Conservation (phyloP, 805 yeast species). For the Helenozyma rhizophorensis region DNA sequence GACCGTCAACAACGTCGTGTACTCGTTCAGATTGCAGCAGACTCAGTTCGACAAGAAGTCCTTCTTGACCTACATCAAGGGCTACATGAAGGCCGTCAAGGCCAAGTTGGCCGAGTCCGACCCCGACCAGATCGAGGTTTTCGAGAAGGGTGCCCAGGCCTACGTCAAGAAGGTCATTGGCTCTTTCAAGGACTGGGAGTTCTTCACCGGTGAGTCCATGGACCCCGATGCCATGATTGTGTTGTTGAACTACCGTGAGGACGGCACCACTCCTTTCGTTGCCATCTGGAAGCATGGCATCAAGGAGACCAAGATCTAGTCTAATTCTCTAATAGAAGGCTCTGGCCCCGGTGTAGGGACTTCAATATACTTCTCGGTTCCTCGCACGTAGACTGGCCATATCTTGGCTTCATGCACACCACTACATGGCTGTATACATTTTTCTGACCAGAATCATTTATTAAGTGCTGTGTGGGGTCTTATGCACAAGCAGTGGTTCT, state of each 20-base stretch:
- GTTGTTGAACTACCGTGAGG: conserved; percentile 99
- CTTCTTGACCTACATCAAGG: conserved; percentile 93
- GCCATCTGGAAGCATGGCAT: conserved; percentile 99
- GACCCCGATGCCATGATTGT: conserved; percentile 99
- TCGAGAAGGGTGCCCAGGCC: conserved; percentile 96
- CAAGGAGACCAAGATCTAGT: conserved; percentile 84
- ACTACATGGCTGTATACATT: too few relatives aligned
- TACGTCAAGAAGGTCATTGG: conserved; percentile 95
- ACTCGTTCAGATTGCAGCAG: conserved; percentile 97
- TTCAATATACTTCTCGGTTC: too few relatives aligned
- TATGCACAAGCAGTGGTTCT: conserved; percentile 55
- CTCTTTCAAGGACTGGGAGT: conserved; percentile 98
- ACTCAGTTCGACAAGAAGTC: conserved; percentile 98
- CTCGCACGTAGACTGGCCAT: too few relatives aligned
- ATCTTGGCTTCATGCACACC: too few relatives aligned
- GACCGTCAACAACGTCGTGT: conserved; percentile 95
- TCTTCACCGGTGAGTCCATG: conserved; percentile 99
- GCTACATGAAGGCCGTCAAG: conserved; percentile 97
- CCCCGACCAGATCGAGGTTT: conserved; percentile 83
- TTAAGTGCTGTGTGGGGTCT: too few relatives aligned
- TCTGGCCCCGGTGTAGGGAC: too few relatives aligned
- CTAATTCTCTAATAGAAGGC: too few relatives aligned
- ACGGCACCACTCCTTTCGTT: conserved; percentile 96
- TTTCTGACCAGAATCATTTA: too few relatives aligned
- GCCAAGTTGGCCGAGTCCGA: conserved; percentile 79